Base-by-base conservation (phyloP, 2,329 filamentous ascomycete species). In the Trichophyton mentagrophytes region DNA sequence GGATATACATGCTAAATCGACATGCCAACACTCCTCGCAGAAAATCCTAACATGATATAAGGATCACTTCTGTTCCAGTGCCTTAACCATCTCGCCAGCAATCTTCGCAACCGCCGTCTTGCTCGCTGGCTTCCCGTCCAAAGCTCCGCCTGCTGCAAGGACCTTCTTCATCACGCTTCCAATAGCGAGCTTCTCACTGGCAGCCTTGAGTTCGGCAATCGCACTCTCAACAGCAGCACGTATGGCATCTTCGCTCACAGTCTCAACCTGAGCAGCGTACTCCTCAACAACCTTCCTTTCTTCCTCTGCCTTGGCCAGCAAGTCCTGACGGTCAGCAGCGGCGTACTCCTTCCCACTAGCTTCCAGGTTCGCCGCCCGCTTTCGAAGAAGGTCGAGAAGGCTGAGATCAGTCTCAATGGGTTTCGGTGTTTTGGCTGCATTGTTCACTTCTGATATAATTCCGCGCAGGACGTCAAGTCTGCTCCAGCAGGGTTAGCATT, bases 381-480 rank as follows among this genome's bases (percentile, higher is more conserved):
- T 79, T n/a, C 71, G 72, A 38, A 80, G 74, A 38, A 79, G 65
- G 1, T 73, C 69, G 6, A 80, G 67, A 33, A 80, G 69, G 59
- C 78, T 76, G 15, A 77, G 67, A 61, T 80, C 77, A 27, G 76
- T 78, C 61, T 72, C 70, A 22, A 79, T 74, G 9, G 77, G 77
- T 15, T 70, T 71, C 2, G 75, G 64, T 20, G 75, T 74, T 69
- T 78, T 79, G 59, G 73, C 70, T n/a, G 75, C 72, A 64, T 79
- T 78, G 67, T 77, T 79, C 65, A 74, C 74, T 64, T 80, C 78
- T 57, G 78, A 74, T 60, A 80, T 77, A 61, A 79, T 68, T 53
- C 74, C 73, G 40, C 78, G 76, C 17, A 80, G 70, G 42, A 79
- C 77, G 65, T 78, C 77, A 30, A 79, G 68, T 64, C 77, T 78